Percentiles rank a stretch among this genome's conserved stretches.
phyloP scores from a whole-genome alignment of 2,329 filamentous ascomycete genomes.

The Capronia epimyces region DNA sequence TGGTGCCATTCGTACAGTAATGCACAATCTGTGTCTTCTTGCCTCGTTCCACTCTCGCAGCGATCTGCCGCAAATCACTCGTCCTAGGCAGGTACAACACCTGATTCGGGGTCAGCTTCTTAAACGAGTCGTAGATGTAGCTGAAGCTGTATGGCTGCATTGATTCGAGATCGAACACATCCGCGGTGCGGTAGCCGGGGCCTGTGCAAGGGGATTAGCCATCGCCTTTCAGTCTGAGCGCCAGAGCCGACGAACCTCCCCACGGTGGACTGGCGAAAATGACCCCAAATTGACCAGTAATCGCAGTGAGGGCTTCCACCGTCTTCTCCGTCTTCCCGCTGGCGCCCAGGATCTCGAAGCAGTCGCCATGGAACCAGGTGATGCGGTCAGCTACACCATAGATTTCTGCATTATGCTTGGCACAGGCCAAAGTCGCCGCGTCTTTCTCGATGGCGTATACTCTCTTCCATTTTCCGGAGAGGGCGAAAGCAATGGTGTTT shows the following conservation, averaged over 20 bases:
- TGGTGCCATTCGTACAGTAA: conserved; percentile 85
- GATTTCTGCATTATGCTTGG: conserved; percentile 81
- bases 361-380: conserved; percentile 81
- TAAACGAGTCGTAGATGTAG: conserved; percentile 59
- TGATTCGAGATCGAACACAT: conserved; percentile 73
- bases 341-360: conserved; percentile 64
- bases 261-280: conserved; percentile 70
- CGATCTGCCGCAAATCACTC: conserved; percentile 74
- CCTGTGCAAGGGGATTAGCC: conserved; percentile 37
- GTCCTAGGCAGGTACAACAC: conserved; percentile 82
- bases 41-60: conserved; percentile 45
- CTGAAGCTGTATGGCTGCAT: conserved; percentile 83
- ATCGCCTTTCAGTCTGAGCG: neutral
- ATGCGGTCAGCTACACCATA: conserved; percentile 76
- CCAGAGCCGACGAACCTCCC: conserved; percentile 51
- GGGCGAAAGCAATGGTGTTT: conserved; percentile 91
- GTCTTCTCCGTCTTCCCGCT: conserved; percentile 13
- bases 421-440: conserved; percentile 72
- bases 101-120: conserved; percentile 46
- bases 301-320: conserved; percentile 41
- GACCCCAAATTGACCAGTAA: conserved; percentile 49
- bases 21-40: conserved; percentile 70
- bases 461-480: conserved; percentile 69
- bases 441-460: conserved; percentile 89
- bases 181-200: conserved; percentile 56